phyloP scores from a whole-genome alignment of 768 basidiomycete genomes.

The Podaxis rugospora region DNA sequence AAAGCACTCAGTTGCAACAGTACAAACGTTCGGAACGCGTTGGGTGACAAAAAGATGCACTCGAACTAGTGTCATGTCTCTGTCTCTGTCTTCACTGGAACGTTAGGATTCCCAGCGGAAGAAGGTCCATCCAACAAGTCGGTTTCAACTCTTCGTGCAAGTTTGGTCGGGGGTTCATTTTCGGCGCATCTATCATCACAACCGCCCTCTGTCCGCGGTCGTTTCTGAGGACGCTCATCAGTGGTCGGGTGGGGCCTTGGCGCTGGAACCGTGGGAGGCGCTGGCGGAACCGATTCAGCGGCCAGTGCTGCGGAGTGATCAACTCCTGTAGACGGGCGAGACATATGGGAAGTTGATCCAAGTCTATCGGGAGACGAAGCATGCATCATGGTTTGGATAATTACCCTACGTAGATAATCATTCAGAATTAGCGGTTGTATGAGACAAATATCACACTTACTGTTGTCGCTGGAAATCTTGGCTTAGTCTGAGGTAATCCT shows the following conservation, averaged over 20 bases:
- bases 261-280: not conserved
- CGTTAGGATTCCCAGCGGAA: not conserved
- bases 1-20: not conserved
- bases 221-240: not conserved
- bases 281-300: not conserved
- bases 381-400: not conserved
- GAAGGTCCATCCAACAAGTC: not conserved
- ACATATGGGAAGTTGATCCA: not conserved
- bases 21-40: too few species aligned
- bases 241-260: not conserved
- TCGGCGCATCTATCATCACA: not conserved
- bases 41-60: too few species aligned
- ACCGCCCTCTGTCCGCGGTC: not conserved
- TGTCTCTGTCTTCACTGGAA: not conserved
- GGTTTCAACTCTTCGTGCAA: not conserved
- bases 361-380: not conserved
- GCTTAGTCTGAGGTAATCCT: slow-evolving; percentile 11
- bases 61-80: not conserved
- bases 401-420: not conserved
- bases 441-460: not conserved
- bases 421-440: not conserved
- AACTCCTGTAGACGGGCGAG: not conserved
- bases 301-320: not conserved
- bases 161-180: not conserved
- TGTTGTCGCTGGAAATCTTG: slow-evolving; percentile 23